Percentiles rank a stretch among this genome's conserved stretches.
Evolutionary conservation across 192 early-diverging fungal species (phyloP).

Genomic region (Dimargaris verticillata): DNA sequence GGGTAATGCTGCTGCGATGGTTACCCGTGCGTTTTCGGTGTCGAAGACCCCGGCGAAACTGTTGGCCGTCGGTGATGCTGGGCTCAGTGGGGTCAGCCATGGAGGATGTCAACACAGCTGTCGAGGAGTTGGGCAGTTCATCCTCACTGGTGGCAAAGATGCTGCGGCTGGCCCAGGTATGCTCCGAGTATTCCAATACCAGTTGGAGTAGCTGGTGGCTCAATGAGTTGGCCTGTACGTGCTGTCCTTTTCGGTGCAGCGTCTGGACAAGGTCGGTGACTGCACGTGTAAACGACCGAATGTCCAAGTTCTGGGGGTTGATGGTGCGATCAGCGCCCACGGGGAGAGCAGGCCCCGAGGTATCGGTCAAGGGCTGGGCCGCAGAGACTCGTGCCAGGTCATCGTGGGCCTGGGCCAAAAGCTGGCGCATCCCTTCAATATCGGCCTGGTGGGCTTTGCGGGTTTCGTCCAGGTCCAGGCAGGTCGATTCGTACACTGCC

Average conservation of each 20-base stretch:
- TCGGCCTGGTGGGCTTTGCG: conserved; percentile 4
- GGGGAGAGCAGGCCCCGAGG: not conserved
- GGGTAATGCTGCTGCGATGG: no score
- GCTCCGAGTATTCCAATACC: conserved; percentile 4
- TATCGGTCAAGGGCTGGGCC: not conserved
- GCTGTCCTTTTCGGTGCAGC: not conserved
- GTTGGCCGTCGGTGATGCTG: not conserved
- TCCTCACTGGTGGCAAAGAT: conserved; percentile 2
- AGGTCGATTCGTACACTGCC: not conserved
- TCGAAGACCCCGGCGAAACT: no score
- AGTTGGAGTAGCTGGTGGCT: conserved; percentile 1
- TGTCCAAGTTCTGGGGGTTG: not conserved
- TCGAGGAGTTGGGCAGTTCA: not conserved
- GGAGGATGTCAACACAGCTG: not conserved
- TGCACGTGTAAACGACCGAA: not conserved
- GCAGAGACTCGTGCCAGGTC: not conserved
- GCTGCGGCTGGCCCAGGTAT: conserved; percentile 1
- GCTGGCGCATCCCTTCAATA: not conserved
- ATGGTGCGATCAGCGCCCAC: not conserved
- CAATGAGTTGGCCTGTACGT: conserved; percentile 3
- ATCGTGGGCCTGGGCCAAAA: no score
- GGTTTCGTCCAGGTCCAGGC: conserved; percentile 3
- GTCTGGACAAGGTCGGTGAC: not conserved
- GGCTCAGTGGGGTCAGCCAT: not conserved
- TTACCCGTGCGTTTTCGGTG: not conserved